Percentiles rank a stretch among this genome's conserved stretches.
These are phyloP conservation scores for Trifolium fragiferum DNA, from an alignment of 306 rosid species.

Conservation along the genomic window DNA sequence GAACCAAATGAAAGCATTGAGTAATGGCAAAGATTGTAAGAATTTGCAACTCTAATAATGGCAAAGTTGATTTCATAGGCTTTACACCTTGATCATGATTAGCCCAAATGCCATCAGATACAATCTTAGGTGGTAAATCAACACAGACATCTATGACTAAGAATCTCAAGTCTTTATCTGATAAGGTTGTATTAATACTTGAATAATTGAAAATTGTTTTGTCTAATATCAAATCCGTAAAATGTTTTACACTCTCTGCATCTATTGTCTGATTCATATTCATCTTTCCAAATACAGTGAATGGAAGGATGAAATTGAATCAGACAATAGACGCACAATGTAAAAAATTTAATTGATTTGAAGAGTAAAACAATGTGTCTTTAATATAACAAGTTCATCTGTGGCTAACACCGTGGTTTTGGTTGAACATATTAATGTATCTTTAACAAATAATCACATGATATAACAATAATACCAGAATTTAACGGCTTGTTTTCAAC, in stretches of 20 bases:
- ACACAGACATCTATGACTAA: neutral
- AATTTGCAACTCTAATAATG: constrained; percentile 57
- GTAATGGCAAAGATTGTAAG: constrained; percentile 42
- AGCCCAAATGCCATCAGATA: constrained; percentile 30
- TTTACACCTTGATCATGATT: neutral
- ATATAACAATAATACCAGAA: neutral
- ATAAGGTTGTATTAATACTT: neutral
- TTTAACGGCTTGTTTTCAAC: neutral
- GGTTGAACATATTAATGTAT: neutral
- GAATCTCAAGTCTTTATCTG: neutral
- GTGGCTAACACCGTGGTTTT: neutral
- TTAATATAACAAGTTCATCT: neutral
- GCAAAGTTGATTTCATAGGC: constrained; percentile 28
- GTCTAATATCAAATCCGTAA: neutral
- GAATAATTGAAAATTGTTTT: neutral
- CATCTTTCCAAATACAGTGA: no score
- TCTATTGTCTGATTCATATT: neutral
- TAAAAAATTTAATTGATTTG: neutral
- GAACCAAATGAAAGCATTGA: constrained; percentile 41
- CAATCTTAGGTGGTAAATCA: neutral
- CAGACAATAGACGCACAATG: no score
- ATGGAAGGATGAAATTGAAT: neutral
- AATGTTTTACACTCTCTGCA: neutral
- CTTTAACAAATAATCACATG: neutral
- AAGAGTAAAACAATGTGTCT: neutral